These are phyloP conservation scores for Brettanomyces custersianus DNA, from an alignment of 805 yeast genomes.

Conservation along the genomic window DNA sequence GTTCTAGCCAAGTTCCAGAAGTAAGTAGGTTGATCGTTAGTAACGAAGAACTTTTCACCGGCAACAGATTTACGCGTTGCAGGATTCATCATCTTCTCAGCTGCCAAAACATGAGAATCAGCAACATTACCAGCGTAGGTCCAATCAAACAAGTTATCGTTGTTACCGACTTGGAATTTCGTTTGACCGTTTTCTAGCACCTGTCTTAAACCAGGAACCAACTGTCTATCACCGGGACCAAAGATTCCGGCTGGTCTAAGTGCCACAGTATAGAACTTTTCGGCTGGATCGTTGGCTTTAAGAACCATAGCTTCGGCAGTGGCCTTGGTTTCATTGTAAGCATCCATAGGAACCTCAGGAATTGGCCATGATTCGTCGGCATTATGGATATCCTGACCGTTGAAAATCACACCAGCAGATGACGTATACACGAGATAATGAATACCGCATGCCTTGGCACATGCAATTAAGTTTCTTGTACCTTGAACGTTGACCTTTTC, in stretches of 20 bases:
- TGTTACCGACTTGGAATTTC: slow-evolving; percentile 89
- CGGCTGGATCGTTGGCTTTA: slow-evolving; percentile 52
- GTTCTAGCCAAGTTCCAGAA: slow-evolving; percentile 96
- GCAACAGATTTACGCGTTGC: slow-evolving; percentile 39
- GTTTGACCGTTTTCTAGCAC: slow-evolving; percentile 83
- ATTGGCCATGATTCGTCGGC: slow-evolving; percentile 95
- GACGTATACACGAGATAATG: slow-evolving; percentile 87
- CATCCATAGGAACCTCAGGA: slow-evolving; percentile 90
- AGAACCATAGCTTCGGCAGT: slow-evolving; percentile 79
- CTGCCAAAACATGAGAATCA: slow-evolving; percentile 90
- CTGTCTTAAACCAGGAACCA: slow-evolving; percentile 83
- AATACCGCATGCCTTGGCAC: slow-evolving; percentile 41
- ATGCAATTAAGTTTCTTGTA: slow-evolving; percentile 62
- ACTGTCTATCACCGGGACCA: slow-evolving; percentile 97
- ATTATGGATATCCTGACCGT: slow-evolving; percentile 86
- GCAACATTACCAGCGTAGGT: slow-evolving; percentile 99
- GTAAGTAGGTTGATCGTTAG: slow-evolving; percentile 91
- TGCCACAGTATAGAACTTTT: slow-evolving; percentile 66
- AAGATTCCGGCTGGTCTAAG: slow-evolving; percentile 96
- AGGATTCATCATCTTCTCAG: slow-evolving; percentile 55
- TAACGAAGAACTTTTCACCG: slow-evolving; percentile 84
- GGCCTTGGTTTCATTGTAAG: slow-evolving; percentile 92
- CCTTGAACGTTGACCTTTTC: slow-evolving; percentile 89
- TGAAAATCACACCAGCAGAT: slow-evolving; percentile 94
- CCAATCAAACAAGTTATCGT: slow-evolving; percentile 90